Conservation (phyloP, 1,139 yeast species). For the Tardiomyces digboiensis region DNA sequence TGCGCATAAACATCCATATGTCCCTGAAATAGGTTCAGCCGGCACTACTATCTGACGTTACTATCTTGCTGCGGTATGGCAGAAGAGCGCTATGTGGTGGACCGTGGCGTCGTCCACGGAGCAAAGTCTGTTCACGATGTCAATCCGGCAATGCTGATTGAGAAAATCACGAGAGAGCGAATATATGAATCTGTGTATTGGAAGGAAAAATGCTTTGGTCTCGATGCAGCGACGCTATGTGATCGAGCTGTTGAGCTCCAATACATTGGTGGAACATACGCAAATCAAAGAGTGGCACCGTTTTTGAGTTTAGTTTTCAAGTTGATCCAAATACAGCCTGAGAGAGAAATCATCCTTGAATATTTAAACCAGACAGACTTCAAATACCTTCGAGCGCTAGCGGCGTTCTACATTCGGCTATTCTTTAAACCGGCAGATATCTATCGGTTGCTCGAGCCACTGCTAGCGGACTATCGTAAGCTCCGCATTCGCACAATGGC, state of each 20-base stretch:
- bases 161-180: conserved; percentile 59
- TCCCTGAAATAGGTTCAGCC: too few relatives aligned
- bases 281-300: conserved; percentile 45
- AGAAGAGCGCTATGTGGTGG: conserved; percentile 12
- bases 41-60: too few relatives aligned
- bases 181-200: conserved; percentile 61
- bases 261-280: conserved; percentile 40
- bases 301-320: conserved; percentile 58
- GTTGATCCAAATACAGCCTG: conserved; percentile 54
- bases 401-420: conserved; percentile 49
- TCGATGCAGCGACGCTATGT: conserved; percentile 46
- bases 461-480: conserved; percentile 46
- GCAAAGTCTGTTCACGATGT: conserved; percentile 30
- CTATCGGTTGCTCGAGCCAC: conserved; percentile 42
- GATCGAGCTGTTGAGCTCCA: conserved; percentile 33
- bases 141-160: conserved; percentile 48
- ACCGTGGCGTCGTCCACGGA: conserved; percentile 28
- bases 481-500: conserved; percentile 27
- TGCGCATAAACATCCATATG: too few relatives aligned
- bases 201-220: conserved; percentile 50
- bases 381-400: conserved; percentile 57
- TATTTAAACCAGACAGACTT: conserved; percentile 49
- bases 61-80: too few relatives aligned
- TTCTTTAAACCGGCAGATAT: conserved; percentile 37
- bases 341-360: conserved; percentile 40